Evolutionary conservation across 2,329 filamentous ascomycete species (phyloP), one percentile per base, ranked within the genome.

Genomic region (Ramularia endophylla): DNA sequence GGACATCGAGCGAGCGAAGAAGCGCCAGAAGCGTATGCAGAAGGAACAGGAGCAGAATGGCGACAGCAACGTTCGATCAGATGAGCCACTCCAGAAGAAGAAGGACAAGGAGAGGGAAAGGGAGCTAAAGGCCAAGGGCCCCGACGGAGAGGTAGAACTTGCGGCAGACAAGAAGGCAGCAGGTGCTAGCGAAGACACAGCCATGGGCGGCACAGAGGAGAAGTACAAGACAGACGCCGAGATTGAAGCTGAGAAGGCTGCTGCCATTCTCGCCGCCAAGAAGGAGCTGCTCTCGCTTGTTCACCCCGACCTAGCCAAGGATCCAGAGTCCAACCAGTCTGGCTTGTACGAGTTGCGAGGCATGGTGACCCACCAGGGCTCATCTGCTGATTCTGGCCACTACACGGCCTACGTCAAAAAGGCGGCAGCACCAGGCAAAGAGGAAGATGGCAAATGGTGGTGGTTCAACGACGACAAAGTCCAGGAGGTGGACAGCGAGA

Each of bases 401-500:
- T 98, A 98, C 72, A 98, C 94, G 4, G 83, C 89, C 0, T 98
- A 95, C 62, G 86, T 98, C 54, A 98, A 97, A 76, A 95, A 98
- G 75, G 74, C 83, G 47, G 68, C 87, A 43, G 74, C 82, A 12
- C 79, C 81, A 58, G 87, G 86, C 52, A 86, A 87, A 70, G 80
- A 85, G 58, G 87, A 94, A 60, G 87, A 94, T 60, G 88, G 86
- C 54, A 95, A 88, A 58, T 98, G 92, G 92, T 98, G 92, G 90
- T 98, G 92, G 90, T 98, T 98, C 75, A 97, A 98, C 65, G 92
- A 98, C 58, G 90, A 98, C 62, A 94, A 88, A 70, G 92, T 98
- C 25, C 81, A 84, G 11, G 92, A 98, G 70, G 92, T 98, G 19
- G 80, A 87, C 12, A 73, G 79, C 18, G 90, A 97, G 56, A 92